Evolutionary conservation across 371 early-diverging fungal genomes (phyloP), one percentile per base, ranked within the genome.

Genomic region (Mucor lusitanicus): DNA sequence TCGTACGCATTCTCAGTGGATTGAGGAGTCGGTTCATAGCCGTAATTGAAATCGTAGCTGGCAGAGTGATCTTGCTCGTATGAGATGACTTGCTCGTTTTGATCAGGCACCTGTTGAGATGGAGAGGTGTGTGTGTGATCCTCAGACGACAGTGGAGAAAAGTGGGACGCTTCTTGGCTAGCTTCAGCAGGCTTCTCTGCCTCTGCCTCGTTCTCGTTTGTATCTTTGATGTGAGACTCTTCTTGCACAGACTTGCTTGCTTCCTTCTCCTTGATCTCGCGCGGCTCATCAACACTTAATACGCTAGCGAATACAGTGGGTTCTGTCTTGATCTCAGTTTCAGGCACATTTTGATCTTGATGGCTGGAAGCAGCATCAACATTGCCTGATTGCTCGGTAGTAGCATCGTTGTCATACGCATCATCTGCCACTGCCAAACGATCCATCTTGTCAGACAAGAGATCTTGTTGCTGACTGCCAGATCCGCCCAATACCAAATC

Each of bases 401-500:
- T 4, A 17, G 33, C 33, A 6, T 54, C 35, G 11, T 2, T 23
- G 25, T 13, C 25, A 23, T 50, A 25, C 3, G 3, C 13, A 50
- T 35, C 46, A 6, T 35, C 21, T 13, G 25, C 30, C 9, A 35
- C 50, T 4, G 37, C n/a, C 23, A 54, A 50, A 37, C 21, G 39
- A 53, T 63, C 63, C 5, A 56, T 55, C 15, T 56, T 55, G 19
- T 63, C 56, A 39, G n/a, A 19, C 2, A 27, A 56, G 8, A 33
- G 33, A 8, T 33, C 33, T 40, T 40, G 30, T 17, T 48, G 23
- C 7, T 56, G 33, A 21, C 19, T 59, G 25, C 25, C 33, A 21
- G 48, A 59, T 25, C 37, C 42, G 33, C 71, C 66, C 19, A 70
- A 59, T 6, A 70, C 63, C 35, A 70, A 53, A 66, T 70, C 66